Base-by-base conservation (phyloP, 2,329 filamentous ascomycete genomes). In the Trichoderma citrinoviride region DNA sequence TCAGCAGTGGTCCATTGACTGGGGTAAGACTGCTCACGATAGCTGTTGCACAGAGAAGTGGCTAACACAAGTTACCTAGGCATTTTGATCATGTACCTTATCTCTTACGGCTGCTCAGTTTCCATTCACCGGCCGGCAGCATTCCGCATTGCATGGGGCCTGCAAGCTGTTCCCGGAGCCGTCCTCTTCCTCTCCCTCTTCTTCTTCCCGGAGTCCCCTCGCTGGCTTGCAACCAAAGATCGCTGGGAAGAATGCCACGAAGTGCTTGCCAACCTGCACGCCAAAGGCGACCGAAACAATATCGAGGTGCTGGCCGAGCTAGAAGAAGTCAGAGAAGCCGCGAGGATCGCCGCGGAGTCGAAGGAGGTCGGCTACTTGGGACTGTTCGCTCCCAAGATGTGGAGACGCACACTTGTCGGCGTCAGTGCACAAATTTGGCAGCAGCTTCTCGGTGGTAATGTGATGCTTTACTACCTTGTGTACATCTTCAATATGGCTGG, bases 401-500 rank as follows among this genome's bases (percentile, higher is more conserved):
- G 82, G 82, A 81, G 79, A 67, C 77, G 82, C 1, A 85, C 82
- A 0, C 64, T 82, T 14, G 81, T 80, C 17, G 82, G 83, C 17
- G 77, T 83, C 49, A 80, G 77, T 37, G 82, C 82, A 0, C 83
- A 85, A 71, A 75, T 84, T 47, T 85, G 77, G 82, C 82, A 85
- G 68, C 83, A 85, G 49, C 70, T 85, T 7, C 75, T 83, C 5
- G 83, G 83, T 1, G 83, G 82, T 5, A 85, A 85, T 40, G 79
- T 84, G 1, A 82, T 82, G 69, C 79, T 84, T 64, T 86, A 87
- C 71, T 88, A 88, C 66, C 82, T 88, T 12, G 81, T 87, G 0
- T 87, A 87, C 67, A 82, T 87, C 66, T 87, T 88, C 69, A 77
- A 82, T 52, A 87, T 87, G 85, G 85, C 85, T 8, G 80, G 81